Percentiles rank a stretch among this genome's conserved stretches.
Conservation (phyloP, 2,329 filamentous ascomycete species). For the Acarospora socialis region DNA sequence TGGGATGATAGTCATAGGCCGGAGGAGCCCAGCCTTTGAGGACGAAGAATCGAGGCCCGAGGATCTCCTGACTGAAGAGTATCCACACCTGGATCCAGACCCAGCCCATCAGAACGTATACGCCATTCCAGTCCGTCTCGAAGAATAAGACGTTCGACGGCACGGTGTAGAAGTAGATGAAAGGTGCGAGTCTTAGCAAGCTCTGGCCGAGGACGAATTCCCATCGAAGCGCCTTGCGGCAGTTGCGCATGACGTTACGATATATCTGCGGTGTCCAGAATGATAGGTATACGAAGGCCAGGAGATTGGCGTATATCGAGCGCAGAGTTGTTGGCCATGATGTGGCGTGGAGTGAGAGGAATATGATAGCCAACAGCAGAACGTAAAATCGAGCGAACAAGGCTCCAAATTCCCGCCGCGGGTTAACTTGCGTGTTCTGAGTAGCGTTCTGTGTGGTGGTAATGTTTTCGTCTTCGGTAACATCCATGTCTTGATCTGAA, state of each 20-base stretch:
- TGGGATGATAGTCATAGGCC: conserved; percentile 82
- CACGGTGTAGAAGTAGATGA: conserved; percentile 73
- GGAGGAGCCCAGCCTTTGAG: conserved; percentile 51
- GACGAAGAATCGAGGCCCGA: conserved; percentile 80
- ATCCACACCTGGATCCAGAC: conserved; percentile 73
- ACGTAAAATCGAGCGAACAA: conserved; percentile 51
- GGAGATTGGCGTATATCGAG: conserved; percentile 42
- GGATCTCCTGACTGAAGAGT: conserved; percentile 65
- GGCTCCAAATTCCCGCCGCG: conserved; percentile 37
- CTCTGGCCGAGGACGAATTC: conserved; percentile 80
- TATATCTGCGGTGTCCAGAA: conserved; percentile 88
- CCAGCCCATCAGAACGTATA: conserved; percentile 57
- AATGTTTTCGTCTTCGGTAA: conserved; percentile 21
- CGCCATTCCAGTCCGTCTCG: conserved; percentile 49
- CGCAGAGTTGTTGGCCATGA: conserved; percentile 40
- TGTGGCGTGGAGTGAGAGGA: conserved; percentile 45
- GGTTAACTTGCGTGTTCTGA: conserved; percentile 18
- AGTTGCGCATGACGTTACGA: conserved; percentile 81
- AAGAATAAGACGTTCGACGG: conserved; percentile 70
- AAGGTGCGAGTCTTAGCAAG: conserved; percentile 58
- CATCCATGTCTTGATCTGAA: conserved; percentile 40
- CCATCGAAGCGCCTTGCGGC: conserved; percentile 80
- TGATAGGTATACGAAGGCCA: conserved; percentile 67
- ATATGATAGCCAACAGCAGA: conserved; percentile 40
- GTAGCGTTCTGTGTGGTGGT: conserved; percentile 18